Evolutionary conservation across 2,329 filamentous ascomycete species (phyloP), one percentile per base, ranked within the genome.

Genomic region (Pseudogymnoascus sp.): DNA sequence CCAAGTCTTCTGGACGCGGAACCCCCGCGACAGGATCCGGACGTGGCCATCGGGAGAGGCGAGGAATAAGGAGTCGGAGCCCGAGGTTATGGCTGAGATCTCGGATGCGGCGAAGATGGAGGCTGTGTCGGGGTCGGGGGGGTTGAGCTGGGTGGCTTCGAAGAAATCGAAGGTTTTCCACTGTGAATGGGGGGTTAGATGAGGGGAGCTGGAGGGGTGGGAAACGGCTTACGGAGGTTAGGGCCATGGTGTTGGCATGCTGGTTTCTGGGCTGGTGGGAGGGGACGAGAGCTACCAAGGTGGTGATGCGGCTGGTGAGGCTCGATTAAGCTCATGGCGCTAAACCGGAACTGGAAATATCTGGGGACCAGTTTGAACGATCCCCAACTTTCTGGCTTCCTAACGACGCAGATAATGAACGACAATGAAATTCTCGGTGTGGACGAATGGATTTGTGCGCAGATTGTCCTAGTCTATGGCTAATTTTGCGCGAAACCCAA

Each of bases 151-250:
- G 73, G 86, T 86, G 75, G 96, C 91, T 77, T 97, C 91, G 84
- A 99, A 97, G 87, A 99, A 99, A 82, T 96, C 92, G 80, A 99
- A 99, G 69, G 89, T 87, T 89, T 97, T 97, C 93, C 94, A 97
- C 93, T 73, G 45, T n/a, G n/a, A n/a, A n/a, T n/a, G n/a, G 31
- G 9, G 40, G 36, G 52, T 29, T 64, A 64, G 66, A 27, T 35
- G 29, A 12, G 15, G 12, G 10, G 4, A 5, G 21, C 7, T 27
- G n/a, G 9, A 12, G 27, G 13, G 12, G 13, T 4, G 3, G 13
- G 21, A 18, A 39, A 1, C 9, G 33, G 40, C 64, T 58, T 45
- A 66, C 65, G 60, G 65, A 66, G 60, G 62, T 66, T 40, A 66
- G 58, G 45, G 65, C 65, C 65, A 66, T 66, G 35, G 31, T 58